Evolutionary conservation across 768 basidiomycete species (phyloP).

Genomic region (Lactarius akahatsu): DNA sequence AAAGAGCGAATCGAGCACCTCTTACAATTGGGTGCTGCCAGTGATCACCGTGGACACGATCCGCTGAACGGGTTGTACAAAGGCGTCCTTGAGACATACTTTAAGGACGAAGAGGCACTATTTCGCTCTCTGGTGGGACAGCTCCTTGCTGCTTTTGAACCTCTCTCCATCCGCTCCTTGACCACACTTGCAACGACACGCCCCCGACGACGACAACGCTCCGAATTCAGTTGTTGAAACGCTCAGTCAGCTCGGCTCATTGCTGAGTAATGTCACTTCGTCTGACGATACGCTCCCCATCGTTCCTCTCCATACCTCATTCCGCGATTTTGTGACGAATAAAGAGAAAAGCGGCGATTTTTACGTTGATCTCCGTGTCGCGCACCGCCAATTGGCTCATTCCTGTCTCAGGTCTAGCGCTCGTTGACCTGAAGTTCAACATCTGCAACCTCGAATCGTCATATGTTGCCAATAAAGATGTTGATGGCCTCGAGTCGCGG

Average conservation of each 20-base stretch:
- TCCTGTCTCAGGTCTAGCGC: neutral
- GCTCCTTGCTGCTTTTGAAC: slow-evolving; percentile 4
- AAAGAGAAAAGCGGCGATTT: neutral
- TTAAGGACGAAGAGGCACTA: neutral
- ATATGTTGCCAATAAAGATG: neutral
- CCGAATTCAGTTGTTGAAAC: neutral
- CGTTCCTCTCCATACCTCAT: neutral
- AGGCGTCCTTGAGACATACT: neutral
- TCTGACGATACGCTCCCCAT: neutral
- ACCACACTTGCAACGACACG: neutral
- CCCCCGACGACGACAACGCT: neutral
- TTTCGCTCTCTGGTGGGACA: slow-evolving; percentile 6
- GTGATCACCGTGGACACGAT: neutral
- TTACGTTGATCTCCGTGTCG: neutral
- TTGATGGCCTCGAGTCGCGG: neutral
- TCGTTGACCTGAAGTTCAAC: neutral
- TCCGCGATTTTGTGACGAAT: slow-evolving; percentile 1
- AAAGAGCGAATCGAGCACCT: neutral
- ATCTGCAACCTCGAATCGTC: slow-evolving; percentile 9
- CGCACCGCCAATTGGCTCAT: neutral
- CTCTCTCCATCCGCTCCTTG: slow-evolving; percentile 3
- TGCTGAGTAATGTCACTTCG: slow-evolving; percentile 8
- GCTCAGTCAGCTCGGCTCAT: neutral
- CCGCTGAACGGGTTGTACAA: neutral
- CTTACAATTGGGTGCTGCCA: neutral